These are phyloP conservation scores for Gossypium schwendimanii DNA, from an alignment of 441 rosid genomes.

Conservation along the genomic window DNA sequence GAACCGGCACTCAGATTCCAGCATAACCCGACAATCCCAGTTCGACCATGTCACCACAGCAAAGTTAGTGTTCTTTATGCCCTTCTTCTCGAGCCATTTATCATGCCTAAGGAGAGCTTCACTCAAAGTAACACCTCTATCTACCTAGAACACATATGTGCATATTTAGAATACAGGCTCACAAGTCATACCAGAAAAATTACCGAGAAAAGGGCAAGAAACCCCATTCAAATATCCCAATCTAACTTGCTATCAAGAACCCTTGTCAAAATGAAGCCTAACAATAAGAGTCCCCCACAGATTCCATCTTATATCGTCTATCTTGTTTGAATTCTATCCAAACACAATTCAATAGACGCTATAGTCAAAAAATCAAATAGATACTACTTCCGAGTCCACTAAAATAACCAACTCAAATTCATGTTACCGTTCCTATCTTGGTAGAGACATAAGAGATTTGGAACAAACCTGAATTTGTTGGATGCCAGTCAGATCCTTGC, in stretches of 20 bases:
- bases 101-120: slow-evolving; percentile 65
- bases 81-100: slow-evolving; percentile 69
- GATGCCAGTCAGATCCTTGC: slow-evolving; percentile 66
- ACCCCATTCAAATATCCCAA: background rate
- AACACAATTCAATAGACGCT: background rate
- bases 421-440: background rate
- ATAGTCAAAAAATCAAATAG: background rate
- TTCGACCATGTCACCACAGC: slow-evolving; percentile 74
- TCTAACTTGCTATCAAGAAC: background rate
- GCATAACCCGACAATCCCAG: slow-evolving; percentile 70
- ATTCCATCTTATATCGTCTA: background rate
- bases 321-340: background rate
- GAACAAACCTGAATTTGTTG: slow-evolving; percentile 52
- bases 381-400: no score
- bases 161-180: background rate
- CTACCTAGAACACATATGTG: slow-evolving; percentile 38
- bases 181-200: background rate
- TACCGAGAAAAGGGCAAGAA: background rate
- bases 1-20: slow-evolving; percentile 73
- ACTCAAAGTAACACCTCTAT: slow-evolving; percentile 46
- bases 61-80: slow-evolving; percentile 53
- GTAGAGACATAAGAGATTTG: background rate
- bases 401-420: no score
- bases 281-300: background rate
- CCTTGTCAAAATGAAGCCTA: background rate